Conservation (phyloP, 352 stramenopile species). For the Phytophthora fragariaefolia region DNA sequence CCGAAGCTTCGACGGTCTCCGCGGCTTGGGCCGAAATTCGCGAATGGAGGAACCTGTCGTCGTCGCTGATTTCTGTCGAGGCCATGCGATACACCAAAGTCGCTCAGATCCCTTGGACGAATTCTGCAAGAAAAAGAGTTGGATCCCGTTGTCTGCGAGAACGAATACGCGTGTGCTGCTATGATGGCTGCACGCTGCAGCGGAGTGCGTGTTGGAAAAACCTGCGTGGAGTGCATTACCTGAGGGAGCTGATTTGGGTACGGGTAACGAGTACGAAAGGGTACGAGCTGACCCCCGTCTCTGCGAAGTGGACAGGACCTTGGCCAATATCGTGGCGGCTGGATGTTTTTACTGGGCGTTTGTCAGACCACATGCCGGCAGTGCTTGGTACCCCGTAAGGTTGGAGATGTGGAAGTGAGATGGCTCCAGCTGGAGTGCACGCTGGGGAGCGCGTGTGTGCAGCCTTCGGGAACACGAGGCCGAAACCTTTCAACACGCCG, state of each 20-base stretch:
- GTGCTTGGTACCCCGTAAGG: no score
- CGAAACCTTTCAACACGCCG: constrained; percentile 2
- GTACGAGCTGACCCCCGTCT: neutral
- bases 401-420: no score
- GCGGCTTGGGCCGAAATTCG: constrained; percentile 19
- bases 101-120: constrained; percentile 7
- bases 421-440: constrained; percentile 7
- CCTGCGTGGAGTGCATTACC: no score
- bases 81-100: constrained; percentile 14
- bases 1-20: neutral
- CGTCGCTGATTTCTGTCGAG: constrained; percentile 10
- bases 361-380: no score
- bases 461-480: neutral
- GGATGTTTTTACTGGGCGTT: constrained; percentile 12
- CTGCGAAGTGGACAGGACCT: constrained; percentile 26
- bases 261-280: neutral
- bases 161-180: neutral
- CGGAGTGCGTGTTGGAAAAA: no score
- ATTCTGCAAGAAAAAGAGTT: neutral
- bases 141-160: constrained; percentile 13
- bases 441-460: neutral
- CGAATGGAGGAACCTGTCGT: constrained; percentile 21
- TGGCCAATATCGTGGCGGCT: constrained; percentile 7
- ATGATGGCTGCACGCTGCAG: neutral
- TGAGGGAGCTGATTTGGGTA: no score